A percentile compares a stretch with the other conserved stretches of the same genome.
Conservation (phyloP, 2,329 filamentous ascomycete species). For the Aurifilum marmelostoma region DNA sequence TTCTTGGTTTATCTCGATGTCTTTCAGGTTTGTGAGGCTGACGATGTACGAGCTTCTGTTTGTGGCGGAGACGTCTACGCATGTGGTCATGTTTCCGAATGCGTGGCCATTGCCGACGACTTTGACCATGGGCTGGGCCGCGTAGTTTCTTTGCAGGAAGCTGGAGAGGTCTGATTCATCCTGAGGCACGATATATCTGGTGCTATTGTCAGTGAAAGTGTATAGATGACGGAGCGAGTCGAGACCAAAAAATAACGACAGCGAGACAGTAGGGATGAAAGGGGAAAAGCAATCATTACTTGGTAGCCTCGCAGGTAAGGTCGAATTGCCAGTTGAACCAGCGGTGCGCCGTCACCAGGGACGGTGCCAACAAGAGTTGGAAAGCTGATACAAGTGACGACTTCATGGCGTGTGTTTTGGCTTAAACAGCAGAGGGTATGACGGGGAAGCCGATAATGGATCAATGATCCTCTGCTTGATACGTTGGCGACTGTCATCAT, state of each 20-base stretch:
- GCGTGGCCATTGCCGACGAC: constrained; percentile 10
- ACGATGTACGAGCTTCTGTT: constrained; percentile 11
- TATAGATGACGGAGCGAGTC: too few relatives aligned
- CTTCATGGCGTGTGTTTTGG: not conserved
- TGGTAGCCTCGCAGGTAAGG: constrained; percentile 7
- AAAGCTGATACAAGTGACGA: not conserved
- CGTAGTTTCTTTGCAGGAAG: not conserved
- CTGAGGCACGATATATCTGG: not conserved
- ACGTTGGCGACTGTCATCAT: not conserved
- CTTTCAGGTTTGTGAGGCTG: constrained; percentile 13
- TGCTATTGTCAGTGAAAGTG: too few relatives aligned
- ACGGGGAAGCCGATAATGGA: not conserved
- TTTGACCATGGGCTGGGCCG: constrained; percentile 3
- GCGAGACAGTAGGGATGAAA: too few relatives aligned
- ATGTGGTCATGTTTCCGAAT: constrained; percentile 12
- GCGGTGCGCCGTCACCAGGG: constrained; percentile 5
- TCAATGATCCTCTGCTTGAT: not conserved
- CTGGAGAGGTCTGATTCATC: not conserved
- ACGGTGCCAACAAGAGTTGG: constrained; percentile 1
- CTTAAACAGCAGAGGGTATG: not conserved
- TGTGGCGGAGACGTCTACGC: constrained; percentile 7
- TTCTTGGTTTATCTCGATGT: constrained; percentile 1
- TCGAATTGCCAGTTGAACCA: constrained; percentile 14
- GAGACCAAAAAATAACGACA: too few relatives aligned
- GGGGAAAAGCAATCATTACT: not conserved